phyloP scores from a whole-genome alignment of 1,139 yeast species.

The Yamadazyma buinensis region DNA sequence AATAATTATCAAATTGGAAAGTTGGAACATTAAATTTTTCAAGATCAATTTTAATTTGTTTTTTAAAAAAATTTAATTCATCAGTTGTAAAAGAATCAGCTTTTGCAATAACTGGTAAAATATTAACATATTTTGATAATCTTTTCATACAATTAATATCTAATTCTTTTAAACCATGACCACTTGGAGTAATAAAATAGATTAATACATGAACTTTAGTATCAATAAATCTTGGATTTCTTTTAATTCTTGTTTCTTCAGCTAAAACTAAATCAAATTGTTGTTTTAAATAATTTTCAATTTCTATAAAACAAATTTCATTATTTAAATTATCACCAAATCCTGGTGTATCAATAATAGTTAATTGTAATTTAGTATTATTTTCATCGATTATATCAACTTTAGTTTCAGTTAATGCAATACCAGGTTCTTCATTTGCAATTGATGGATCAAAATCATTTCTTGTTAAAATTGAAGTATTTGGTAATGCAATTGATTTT shows the following conservation, averaged over 20 bases:
- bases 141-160: conserved; percentile 76
- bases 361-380: conserved; percentile 63
- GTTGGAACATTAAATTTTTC: conserved; percentile 75
- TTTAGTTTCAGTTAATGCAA: conserved; percentile 64
- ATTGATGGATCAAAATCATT: conserved; percentile 40
- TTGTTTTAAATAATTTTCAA: conserved; percentile 73
- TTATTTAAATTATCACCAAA: conserved; percentile 71
- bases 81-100: conserved; percentile 81
- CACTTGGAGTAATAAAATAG: conserved; percentile 71
- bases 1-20: conserved; percentile 61
- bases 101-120: conserved; percentile 83
- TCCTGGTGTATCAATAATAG: conserved; percentile 74
- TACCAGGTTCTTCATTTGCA: conserved; percentile 54
- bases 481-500: conserved; percentile 49
- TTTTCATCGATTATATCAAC: conserved; percentile 73
- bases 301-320: conserved; percentile 60
- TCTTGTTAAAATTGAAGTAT: conserved; percentile 40
- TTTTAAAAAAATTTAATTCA: conserved; percentile 61
- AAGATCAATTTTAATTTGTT: conserved; percentile 63
- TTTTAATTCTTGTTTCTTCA: conserved; percentile 86
- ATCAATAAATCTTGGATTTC: conserved; percentile 80
- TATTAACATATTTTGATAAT: conserved; percentile 76
- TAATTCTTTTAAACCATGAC: conserved; percentile 72
- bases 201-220: conserved; percentile 71
- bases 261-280: conserved; percentile 90